Base-by-base conservation (phyloP, 1,139 yeast species). In the Arxiozyma telluris region DNA sequence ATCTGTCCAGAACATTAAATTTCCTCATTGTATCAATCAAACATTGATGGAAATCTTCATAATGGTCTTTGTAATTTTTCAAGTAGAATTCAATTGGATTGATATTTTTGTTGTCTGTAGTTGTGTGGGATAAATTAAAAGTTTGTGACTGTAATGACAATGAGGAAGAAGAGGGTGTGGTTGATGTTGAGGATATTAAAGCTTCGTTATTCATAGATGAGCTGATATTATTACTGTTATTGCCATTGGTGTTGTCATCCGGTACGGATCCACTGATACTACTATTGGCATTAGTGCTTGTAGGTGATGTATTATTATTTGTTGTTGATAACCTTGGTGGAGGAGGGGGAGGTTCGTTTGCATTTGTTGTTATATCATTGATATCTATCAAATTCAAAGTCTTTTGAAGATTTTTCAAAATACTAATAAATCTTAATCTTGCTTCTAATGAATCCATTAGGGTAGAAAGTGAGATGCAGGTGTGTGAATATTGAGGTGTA, bases 361-460 rank as follows among this genome's bases (percentile, higher is more conserved):
- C 18, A 9, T 15, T 21, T 4, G 49, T 38, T 5, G 42, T 46
- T 15, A 46, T 46, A 11, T 46, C 49, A 46, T 34, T 34, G 21
- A 46, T 34, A 46, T 46, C 39, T 20, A 46, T 46, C 18, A 46
- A 41, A 38, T 50, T 60, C 20, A 66, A 52, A 8, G 66, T 65
- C 58, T 66, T 67, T 22, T 64, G 66, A 20, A 67, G 51, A 42
- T 59, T 61, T 54, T 66, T 66, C 48, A 67, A 59, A 44, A 66
- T 64, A 25, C 64, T 64, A 11, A 65, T 63, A 51, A 66, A 67
- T 54, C 66, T 67, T 49, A 67, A 51, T 34, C 71, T 54, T 17
- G 69, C 71, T 51, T 67, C 70, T 45, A 67, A 58, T 4, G 71
- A 64, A 50, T 67, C 71, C 71, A 67, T 67, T n/a, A 15, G 12